Evolutionary conservation across 2,329 filamentous ascomycete genomes (phyloP), one percentile per base, ranked within the genome.

Genomic region (Nannizziopsis arthrosporioides): DNA sequence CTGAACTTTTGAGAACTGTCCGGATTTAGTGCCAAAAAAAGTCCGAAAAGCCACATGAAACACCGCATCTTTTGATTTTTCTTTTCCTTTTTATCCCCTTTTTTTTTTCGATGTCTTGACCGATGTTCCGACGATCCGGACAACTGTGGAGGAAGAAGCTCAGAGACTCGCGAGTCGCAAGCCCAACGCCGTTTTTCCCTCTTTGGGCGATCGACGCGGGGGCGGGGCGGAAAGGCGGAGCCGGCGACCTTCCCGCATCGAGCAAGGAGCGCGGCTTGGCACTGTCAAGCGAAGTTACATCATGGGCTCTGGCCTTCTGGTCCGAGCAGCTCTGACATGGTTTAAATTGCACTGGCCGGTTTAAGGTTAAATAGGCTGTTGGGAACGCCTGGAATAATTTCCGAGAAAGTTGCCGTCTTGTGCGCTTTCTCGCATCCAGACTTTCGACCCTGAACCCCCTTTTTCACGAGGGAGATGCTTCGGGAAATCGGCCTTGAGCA

Each of bases 211-310:
- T 8, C 14, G 4, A 7, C 37, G 37, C 14, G 15, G 37, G 37
- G 37, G 37, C 37, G 37, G 37, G 37, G 37, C 37, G 37, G 37
- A 39, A 17, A 17, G 36, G 35, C n/a, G 8, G 35, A 17, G 35
- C n/a, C 35, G 35, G 35, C 7, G 37, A 40, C 37, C 19, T 40
- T 17, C 10, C 37, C 37, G 7, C 14, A 40, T 40, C 19, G 17
- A 19, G 37, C 6, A 40, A 40, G 17, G 15, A 19, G 7, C 5
- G 17, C 15, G 14, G 5, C 37, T 40, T 40, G 37, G 37, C 37
- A 40, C 10, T 11, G 5, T 3, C 14, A 42, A 42, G 40, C 40
- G 40, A 42, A 42, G 42, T 37, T 44, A 44, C 42, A 44, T 36
- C 31, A n/a, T 36, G 14, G 12, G 34, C 14, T 12, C 12, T 12